Evolutionary conservation across 768 basidiomycete genomes (phyloP).

Genomic region (Mycena capillaripes): DNA sequence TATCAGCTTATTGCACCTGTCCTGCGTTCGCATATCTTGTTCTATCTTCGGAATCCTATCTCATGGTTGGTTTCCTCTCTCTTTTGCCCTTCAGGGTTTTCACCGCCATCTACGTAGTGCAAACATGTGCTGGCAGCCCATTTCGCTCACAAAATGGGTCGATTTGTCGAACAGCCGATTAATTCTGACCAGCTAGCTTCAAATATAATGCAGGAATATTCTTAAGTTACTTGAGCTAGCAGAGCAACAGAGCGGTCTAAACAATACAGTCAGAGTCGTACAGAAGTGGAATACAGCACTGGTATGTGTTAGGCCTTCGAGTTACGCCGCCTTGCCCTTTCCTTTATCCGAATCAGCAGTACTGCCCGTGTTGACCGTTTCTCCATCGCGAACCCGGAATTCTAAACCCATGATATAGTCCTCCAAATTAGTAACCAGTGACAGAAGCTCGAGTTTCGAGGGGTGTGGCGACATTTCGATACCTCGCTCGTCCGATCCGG

Average conservation of each 20-base stretch:
- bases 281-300: constrained; percentile 24
- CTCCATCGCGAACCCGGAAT: constrained; percentile 59
- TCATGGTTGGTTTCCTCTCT: constrained; percentile 64
- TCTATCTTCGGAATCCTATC: constrained; percentile 68
- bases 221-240: constrained; percentile 34
- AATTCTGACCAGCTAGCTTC: constrained; percentile 63
- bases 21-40: constrained; percentile 80
- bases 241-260: constrained; percentile 12
- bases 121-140: constrained; percentile 82
- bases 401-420: constrained; percentile 74
- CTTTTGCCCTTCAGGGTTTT: constrained; percentile 23
- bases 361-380: constrained; percentile 30
- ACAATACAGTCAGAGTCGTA: constrained; percentile 34
- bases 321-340: constrained; percentile 28
- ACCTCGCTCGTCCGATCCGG: constrained; percentile 33
- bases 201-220: constrained; percentile 54
- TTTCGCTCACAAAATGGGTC: constrained; percentile 68
- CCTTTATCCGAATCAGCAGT: constrained; percentile 22
- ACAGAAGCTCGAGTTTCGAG: constrained; percentile 33
- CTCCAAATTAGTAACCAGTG: constrained; percentile 65
- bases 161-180: constrained; percentile 64
- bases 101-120: constrained; percentile 65
- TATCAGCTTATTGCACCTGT: constrained; percentile 78
- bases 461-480: constrained; percentile 34
- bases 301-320: not conserved